Evolutionary conservation across 345 rosid genomes (phyloP).

Genomic region (Acer campestre): DNA sequence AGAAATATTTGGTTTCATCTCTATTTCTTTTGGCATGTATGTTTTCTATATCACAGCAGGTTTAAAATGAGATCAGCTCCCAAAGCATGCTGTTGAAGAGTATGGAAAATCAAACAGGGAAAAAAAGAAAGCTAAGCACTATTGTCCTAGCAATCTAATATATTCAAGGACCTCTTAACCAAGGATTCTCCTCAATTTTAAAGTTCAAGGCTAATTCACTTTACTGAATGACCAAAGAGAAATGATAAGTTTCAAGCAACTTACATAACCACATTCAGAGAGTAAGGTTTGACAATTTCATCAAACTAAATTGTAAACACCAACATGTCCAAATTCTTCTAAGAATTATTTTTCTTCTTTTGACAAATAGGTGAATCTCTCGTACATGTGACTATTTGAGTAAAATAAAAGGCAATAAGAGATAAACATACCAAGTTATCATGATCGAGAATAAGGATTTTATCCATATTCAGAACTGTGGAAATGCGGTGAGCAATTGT

Average conservation of each 20-base stretch:
- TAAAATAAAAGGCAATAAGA: not conserved
- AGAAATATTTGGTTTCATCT: too few relatives aligned
- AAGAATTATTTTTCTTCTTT: not conserved
- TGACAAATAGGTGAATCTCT: not conserved
- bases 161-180: too few relatives aligned
- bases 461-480: conserved; percentile 72
- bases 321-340: not conserved
- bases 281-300: not conserved
- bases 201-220: not conserved
- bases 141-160: too few relatives aligned
- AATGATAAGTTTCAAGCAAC: too few relatives aligned
- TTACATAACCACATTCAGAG: too few relatives aligned
- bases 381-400: not conserved
- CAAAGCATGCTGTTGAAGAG: too few relatives aligned
- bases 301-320: not conserved
- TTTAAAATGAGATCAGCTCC: too few relatives aligned
- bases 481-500: conserved; percentile 97
- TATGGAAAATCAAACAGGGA: too few relatives aligned
- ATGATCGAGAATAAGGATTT: conserved; percentile 64
- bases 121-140: too few relatives aligned
- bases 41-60: too few relatives aligned
- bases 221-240: not conserved
- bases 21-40: too few relatives aligned
- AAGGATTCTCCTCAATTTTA: too few relatives aligned
- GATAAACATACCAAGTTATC: conserved; percentile 54